Base-by-base conservation (phyloP, 345 rosid genomes). In the Salix udensis region DNA sequence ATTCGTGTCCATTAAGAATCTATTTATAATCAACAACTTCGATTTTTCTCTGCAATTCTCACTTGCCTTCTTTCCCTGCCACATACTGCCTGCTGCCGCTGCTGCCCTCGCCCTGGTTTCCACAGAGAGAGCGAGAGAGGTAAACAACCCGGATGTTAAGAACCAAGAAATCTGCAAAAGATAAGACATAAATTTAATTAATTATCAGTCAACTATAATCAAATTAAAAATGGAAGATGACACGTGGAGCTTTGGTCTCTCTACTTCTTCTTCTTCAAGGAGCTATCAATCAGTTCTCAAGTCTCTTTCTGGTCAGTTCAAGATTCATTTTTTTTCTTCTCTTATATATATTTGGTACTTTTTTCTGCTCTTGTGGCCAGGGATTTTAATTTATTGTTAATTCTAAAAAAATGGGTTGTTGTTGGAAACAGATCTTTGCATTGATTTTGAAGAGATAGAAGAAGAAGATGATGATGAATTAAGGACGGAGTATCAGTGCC, bases 211-310 rank as follows among this genome's bases (percentile, higher is more conserved):
- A 58, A 4, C 64, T 58, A n/a, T 58, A 9, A 11, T 46, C 24
- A 8, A 16, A 16, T 34, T 18, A 15, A 19, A 36, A 21, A 81
- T 81, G 84, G 84, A 76, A 68, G 77, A 77, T 15, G 80, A 77
- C 52, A 36, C 24, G 9, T 81, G 78, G 80, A 72, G 71, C 65
- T 67, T 46, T 62, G 70, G 74, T 67, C 36, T 46, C 46, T 76
- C 84, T 21, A 34, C 72, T 42, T 42, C 76, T 48, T 67, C 76
- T 58, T 72, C 76, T 58, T 81, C 84, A 7, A 70, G 76, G 42
- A 28, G 72, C 82, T 75, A 77, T 72, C 85, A 70, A 62, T 83
- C 86, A 40, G 37, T 86, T 77, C 73, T 70, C 34, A 81, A 71
- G 73, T 68, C 77, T 60, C 70, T 34, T 30, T 67, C 61, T 44